Evolutionary conservation across 768 basidiomycete species (phyloP), one percentile per base, ranked within the genome.

Genomic region (Amanita rubescens): DNA sequence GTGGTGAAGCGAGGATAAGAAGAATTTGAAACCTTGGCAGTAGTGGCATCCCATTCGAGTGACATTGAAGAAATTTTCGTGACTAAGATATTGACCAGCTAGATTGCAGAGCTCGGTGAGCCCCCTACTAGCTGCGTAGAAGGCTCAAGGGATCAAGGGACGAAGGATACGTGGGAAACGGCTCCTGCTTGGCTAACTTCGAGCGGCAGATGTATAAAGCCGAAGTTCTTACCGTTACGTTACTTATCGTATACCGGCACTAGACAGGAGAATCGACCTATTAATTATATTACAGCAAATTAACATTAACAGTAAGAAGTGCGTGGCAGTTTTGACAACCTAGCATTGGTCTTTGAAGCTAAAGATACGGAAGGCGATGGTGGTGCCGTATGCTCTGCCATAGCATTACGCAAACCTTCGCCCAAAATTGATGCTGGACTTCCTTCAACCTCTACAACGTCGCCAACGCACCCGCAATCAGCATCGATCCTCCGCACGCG

Each of bases 11-110:
- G 22, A 51, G 32, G 42, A 20, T 37, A 48, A 44, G 27, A 19
- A n/a, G 37, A 53, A 62, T 43, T 20, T 33, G 20, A 41, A 39
- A 75, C 74, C 69, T 72, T 73, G 50, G 69, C 66, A 41, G 65
- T 57, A 19, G 66, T 60, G 42, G 71, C 54, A 15, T 75, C 70
- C 71, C 72, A 74, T 53, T 57, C 60, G 57, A 59, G 34, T 14
- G 46, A 46, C 59, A 60, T 61, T 51, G 27, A 19, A 30, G 34
- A 46, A 20, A 25, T 17, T 38, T 34, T 34, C 19, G 22, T 25
- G 38, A 37, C 11, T n/a, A n/a, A n/a, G n/a, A n/a, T n/a, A n/a
- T n/a, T n/a, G n/a, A n/a, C n/a, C n/a, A n/a, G n/a, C n/a, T n/a
- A 30, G 27, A 30, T 30, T 30, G 27, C 27, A 30, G 27, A 30